Percentiles rank a stretch among this genome's conserved stretches.
Conservation (phyloP, 2,329 filamentous ascomycete genomes). For the Ophiostoma quercus region DNA sequence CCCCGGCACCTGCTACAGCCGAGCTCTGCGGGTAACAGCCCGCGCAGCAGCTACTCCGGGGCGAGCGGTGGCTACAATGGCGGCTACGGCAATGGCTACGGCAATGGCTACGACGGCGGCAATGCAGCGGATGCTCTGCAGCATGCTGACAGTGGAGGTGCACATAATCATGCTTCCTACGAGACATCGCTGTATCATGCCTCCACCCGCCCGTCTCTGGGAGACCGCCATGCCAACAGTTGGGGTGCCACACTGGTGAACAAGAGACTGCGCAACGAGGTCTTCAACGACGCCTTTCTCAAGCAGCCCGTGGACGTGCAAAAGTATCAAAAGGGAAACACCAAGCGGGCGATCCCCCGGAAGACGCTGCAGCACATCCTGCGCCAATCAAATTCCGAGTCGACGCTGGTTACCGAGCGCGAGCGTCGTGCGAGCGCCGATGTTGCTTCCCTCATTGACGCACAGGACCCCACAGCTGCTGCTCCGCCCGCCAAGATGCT, state of each 20-base stretch:
- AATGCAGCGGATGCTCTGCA: not conserved
- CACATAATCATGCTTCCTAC: not conserved
- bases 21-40: constrained; percentile 23
- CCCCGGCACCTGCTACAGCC: constrained; percentile 74
- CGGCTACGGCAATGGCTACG: not conserved
- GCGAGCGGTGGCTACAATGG: not conserved
- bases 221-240: constrained; percentile 56
- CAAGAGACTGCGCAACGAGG: constrained; percentile 78
- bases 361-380: constrained; percentile 44
- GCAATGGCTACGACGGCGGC: too few relatives aligned
- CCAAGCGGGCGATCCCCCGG: constrained; percentile 58
- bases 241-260: constrained; percentile 95
- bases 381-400: constrained; percentile 44
- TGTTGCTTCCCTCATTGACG: not conserved
- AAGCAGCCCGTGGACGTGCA: constrained; percentile 78
- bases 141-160: not conserved
- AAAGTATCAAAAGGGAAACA: constrained; percentile 63
- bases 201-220: constrained; percentile 40
- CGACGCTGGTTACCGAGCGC: constrained; percentile 32
- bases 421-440: constrained; percentile 19
- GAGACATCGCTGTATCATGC: not conserved
- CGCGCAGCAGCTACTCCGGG: constrained; percentile 18
- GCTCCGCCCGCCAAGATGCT: constrained; percentile 17
- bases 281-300: constrained; percentile 85
- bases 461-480: not conserved